A percentile compares a stretch with the other conserved stretches of the same genome.
These are phyloP conservation scores for Colletotrichum shisoi DNA, from an alignment of 2,329 filamentous ascomycete species.

Conservation along the genomic window DNA sequence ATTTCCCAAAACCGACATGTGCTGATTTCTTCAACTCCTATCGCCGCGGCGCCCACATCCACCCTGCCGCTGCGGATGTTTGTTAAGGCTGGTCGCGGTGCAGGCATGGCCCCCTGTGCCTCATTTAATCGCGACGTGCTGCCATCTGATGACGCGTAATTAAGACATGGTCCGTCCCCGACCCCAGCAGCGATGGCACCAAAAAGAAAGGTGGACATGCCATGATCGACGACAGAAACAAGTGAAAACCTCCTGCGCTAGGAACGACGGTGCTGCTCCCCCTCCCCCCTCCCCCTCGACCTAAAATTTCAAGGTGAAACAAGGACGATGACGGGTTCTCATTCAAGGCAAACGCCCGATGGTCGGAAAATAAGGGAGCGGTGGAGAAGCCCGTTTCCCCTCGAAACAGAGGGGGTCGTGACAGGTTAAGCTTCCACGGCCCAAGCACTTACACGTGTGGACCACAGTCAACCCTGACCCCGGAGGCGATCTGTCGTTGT, in stretches of 20 bases:
- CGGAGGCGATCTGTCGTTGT: slow-evolving; percentile 21
- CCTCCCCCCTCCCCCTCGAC: too few species aligned
- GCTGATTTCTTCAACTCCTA: neutral
- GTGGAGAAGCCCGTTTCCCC: slow-evolving; percentile 23
- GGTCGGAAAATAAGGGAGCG: slow-evolving; percentile 32
- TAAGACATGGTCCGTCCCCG: slow-evolving; percentile 19
- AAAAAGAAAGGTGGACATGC: neutral
- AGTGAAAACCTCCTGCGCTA: neutral
- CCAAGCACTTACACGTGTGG: slow-evolving; percentile 7
- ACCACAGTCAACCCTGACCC: slow-evolving; percentile 8
- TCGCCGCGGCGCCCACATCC: neutral
- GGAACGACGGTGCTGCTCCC: slow-evolving; percentile 2
- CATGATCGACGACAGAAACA: neutral
- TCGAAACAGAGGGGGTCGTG: slow-evolving; percentile 30
- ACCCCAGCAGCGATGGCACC: neutral
- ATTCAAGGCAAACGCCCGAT: slow-evolving; percentile 30
- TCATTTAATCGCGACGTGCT: slow-evolving; percentile 33
- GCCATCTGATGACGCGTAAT: slow-evolving; percentile 32
- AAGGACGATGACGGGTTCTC: slow-evolving; percentile 18
- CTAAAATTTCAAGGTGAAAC: slow-evolving; percentile 25
- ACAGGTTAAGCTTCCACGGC: slow-evolving; percentile 1
- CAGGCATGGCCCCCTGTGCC: slow-evolving; percentile 30
- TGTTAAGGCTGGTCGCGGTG: slow-evolving; percentile 14
- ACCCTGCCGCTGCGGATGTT: slow-evolving; percentile 2
- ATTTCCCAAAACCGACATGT: slow-evolving; percentile 1